Evolutionary conservation across 2,329 filamentous ascomycete species (phyloP).

Genomic region (Hansfordia pulvinata): DNA sequence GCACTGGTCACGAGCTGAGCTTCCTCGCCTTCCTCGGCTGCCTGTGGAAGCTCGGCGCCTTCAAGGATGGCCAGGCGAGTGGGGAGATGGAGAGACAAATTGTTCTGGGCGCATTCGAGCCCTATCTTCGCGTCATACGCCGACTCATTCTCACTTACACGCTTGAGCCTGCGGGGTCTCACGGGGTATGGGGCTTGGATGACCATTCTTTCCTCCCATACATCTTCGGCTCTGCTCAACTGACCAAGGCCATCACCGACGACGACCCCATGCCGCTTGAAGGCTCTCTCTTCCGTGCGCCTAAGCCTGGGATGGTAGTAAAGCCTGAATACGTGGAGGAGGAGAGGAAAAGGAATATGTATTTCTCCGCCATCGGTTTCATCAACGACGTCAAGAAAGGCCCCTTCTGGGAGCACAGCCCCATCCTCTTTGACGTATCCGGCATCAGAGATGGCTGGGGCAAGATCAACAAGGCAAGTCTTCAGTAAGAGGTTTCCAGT

Average conservation of each 20-base stretch:
- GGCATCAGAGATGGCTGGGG: constrained; percentile 90
- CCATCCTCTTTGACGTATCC: constrained; percentile 86
- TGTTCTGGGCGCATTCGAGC: constrained; percentile 70
- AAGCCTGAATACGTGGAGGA: constrained; percentile 50
- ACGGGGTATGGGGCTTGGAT: constrained; percentile 97
- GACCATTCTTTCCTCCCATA: constrained; percentile 93
- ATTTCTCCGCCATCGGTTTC: constrained; percentile 91
- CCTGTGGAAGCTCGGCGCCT: constrained; percentile 81
- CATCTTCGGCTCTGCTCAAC: constrained; percentile 86
- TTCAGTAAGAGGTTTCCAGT: neutral
- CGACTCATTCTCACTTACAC: constrained; percentile 81
- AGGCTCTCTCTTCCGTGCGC: constrained; percentile 60
- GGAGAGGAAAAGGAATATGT: constrained; percentile 62
- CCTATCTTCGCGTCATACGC: constrained; percentile 61
- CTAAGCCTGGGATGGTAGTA: constrained; percentile 56
- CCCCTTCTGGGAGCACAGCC: constrained; percentile 94
- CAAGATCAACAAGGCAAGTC: constrained; percentile 75
- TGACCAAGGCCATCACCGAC: constrained; percentile 59
- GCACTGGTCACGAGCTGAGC: constrained; percentile 89
- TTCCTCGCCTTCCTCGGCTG: constrained; percentile 85
- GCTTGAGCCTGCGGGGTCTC: constrained; percentile 87
- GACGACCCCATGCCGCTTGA: constrained; percentile 57
- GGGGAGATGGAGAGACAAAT: constrained; percentile 62
- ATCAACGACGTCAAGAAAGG: constrained; percentile 95
- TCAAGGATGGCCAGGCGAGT: constrained; percentile 38